These are phyloP conservation scores for Earliella scabrosa DNA, from an alignment of 1,284 basidiomycete genomes.

Conservation along the genomic window DNA sequence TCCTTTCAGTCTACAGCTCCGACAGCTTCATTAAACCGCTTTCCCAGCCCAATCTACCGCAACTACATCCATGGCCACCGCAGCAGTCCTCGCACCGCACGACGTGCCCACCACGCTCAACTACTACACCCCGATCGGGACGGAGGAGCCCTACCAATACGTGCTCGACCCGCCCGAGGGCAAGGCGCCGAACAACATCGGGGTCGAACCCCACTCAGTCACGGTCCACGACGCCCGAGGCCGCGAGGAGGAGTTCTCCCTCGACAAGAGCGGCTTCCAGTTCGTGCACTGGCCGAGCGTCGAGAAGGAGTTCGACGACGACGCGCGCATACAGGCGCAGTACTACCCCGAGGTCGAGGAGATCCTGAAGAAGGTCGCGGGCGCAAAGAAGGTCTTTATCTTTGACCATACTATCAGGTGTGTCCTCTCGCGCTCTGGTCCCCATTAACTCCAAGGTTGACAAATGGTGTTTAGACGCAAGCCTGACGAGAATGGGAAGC, in stretches of 20 bases:
- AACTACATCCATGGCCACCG: conserved; percentile 37
- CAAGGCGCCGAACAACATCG: conserved; percentile 29
- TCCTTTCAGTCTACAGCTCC: background rate
- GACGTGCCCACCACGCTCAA: conserved; percentile 35
- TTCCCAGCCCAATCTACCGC: no score
- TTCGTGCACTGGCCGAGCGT: conserved; percentile 37
- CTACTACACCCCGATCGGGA: conserved; percentile 28
- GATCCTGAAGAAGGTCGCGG: conserved; percentile 43
- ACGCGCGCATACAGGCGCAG: conserved; percentile 37
- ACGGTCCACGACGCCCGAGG: conserved; percentile 38
- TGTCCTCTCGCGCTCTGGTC: no score
- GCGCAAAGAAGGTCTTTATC: conserved; percentile 42
- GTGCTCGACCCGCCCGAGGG: conserved; percentile 30
- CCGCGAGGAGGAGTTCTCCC: conserved; percentile 37
- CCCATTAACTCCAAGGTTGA: no score
- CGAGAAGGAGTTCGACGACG: conserved; percentile 48
- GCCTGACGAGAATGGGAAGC: conserved; percentile 12
- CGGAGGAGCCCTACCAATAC: conserved; percentile 34
- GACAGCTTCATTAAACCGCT: background rate
- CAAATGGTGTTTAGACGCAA: conserved; percentile 25
- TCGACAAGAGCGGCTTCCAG: conserved; percentile 49
- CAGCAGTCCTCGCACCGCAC: conserved; percentile 32
- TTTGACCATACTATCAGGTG: conserved; percentile 52
- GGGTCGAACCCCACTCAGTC: conserved; percentile 28
- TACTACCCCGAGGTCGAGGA: conserved; percentile 47